Percentiles rank a stretch among this genome's conserved stretches.
Evolutionary conservation across 306 rosid species (phyloP).

Genomic region (Cyamopsis tetragonoloba): DNA sequence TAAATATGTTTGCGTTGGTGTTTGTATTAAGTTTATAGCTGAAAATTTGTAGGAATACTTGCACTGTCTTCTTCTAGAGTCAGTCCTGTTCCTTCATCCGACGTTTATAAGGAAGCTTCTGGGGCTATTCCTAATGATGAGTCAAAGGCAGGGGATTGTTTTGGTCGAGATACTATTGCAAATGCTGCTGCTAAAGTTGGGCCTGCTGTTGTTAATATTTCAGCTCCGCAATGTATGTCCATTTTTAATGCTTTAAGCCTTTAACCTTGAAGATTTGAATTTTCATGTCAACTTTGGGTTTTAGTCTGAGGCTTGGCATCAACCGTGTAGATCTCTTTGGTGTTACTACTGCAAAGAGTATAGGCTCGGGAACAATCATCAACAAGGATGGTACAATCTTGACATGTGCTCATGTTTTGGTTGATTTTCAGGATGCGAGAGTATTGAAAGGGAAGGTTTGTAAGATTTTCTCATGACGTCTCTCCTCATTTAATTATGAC

Average conservation of each 20-base stretch:
- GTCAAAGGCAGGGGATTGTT: conserved; percentile 48
- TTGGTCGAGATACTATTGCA: conserved; percentile 75
- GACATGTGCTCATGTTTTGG: conserved; percentile 88
- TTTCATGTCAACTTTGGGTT: not conserved
- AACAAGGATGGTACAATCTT: conserved; percentile 76
- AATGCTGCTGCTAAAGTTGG: conserved; percentile 79
- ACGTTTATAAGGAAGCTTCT: conserved; percentile 34
- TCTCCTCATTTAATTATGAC: not conserved
- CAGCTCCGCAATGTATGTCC: conserved; percentile 63
- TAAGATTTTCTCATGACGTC: no score
- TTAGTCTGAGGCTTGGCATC: not conserved
- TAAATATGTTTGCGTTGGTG: not conserved
- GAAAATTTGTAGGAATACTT: conserved; percentile 41
- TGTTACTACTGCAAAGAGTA: conserved; percentile 42
- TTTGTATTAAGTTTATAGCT: not conserved
- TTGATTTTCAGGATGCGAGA: conserved; percentile 51
- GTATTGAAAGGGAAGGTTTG: conserved; percentile 74
- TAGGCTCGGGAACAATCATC: conserved; percentile 87
- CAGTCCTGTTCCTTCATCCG: conserved; percentile 39
- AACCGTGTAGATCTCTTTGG: conserved; percentile 48
- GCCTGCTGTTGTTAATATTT: conserved; percentile 84
- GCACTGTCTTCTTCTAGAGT: conserved; percentile 43
- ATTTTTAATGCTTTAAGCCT: not conserved
- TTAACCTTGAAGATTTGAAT: not conserved
- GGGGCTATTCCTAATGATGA: conserved; percentile 30